Base-by-base conservation (phyloP, 257 asterid species). In the Solanum verrucosum region DNA sequence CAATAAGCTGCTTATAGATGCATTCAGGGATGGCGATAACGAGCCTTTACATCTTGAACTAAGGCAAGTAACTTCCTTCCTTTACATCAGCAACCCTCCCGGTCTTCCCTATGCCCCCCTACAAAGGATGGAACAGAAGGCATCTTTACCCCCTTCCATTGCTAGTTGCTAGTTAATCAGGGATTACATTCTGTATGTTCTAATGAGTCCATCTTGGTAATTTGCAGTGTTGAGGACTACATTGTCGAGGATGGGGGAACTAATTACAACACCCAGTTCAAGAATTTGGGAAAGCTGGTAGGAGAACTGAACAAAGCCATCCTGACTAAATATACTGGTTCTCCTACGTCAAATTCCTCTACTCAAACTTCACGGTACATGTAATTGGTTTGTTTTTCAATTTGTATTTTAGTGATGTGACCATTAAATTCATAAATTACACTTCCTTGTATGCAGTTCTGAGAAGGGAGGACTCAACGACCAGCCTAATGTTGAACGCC, bases 271-370 rank as follows among this genome's bases (percentile, higher is more conserved):
- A 75, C 94, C 4, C 96, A 94, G 89, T 96, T 89, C 92, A 96
- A 96, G 92, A 91, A 93, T 88, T 88, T 96, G 89, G 94, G 95
- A 46, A 95, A 92, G 88, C 93, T 95, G 89, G 93, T 93, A 12
- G 91, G 88, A 9, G 88, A 82, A 33, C 88, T 95, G 72, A 91
- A 94, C 71, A 86, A 88, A 68, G 91, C 90, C 21, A 73, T 96
- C 31, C 75, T 94, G 34, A 77, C 73, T 67, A 94, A 93, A 88
- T 73, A 93, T 87, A 37, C 65, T 74, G 92, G 86, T 79, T 87
- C 93, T 86, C 72, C 94, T 2, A 79, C 90, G 14, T 85, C 91
- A 27, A 77, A 87, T 60, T 84, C 93, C 5, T 87, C 93, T 5
- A 84, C 34, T 73, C 89, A 89, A 73, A 78, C 89, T n/a, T 73